These are phyloP conservation scores for Cyberlindnera maclurae DNA, from an alignment of 805 yeast genomes.

Conservation along the genomic window DNA sequence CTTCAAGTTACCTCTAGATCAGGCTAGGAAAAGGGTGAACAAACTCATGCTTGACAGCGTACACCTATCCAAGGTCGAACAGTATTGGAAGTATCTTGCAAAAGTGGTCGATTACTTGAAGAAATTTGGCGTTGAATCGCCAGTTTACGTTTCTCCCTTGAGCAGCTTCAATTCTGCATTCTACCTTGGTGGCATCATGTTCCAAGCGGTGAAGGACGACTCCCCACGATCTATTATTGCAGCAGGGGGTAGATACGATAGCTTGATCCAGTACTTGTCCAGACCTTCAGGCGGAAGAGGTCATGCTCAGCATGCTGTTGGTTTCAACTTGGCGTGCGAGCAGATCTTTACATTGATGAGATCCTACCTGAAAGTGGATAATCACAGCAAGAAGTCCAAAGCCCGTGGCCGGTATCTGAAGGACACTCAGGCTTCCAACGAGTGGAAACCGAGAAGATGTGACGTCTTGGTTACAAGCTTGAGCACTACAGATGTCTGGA, in stretches of 20 bases:
- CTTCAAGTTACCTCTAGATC: conserved; percentile 62
- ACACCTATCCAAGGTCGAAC: conserved; percentile 50
- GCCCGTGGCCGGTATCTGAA: conserved; percentile 29
- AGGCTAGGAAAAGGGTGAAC: conserved; percentile 54
- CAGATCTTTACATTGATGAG: conserved; percentile 47
- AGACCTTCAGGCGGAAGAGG: conserved; percentile 39
- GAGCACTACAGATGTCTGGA: conserved; percentile 42
- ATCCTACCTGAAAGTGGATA: conserved; percentile 34
- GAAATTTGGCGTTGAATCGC: conserved; percentile 51
- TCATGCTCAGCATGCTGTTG: conserved; percentile 60
- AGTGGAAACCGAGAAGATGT: conserved; percentile 60
- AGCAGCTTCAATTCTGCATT: conserved; percentile 77
- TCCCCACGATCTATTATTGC: conserved; percentile 48
- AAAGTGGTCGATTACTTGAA: conserved; percentile 49
- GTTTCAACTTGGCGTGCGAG: conserved; percentile 78
- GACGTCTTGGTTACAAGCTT: conserved; percentile 76
- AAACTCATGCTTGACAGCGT: conserved; percentile 74
- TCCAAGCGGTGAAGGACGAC: conserved; percentile 72
- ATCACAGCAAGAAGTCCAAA: conserved; percentile 21
- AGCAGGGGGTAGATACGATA: conserved; percentile 93
- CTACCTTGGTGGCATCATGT: conserved; percentile 79
- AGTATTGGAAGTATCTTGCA: conserved; percentile 52
- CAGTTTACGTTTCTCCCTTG: conserved; percentile 68
- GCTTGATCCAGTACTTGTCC: conserved; percentile 57
- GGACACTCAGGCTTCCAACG: conserved; percentile 27